Evolutionary conservation across 2,329 filamentous ascomycete genomes (phyloP).

Genomic region (Leptographium wingfieldii): DNA sequence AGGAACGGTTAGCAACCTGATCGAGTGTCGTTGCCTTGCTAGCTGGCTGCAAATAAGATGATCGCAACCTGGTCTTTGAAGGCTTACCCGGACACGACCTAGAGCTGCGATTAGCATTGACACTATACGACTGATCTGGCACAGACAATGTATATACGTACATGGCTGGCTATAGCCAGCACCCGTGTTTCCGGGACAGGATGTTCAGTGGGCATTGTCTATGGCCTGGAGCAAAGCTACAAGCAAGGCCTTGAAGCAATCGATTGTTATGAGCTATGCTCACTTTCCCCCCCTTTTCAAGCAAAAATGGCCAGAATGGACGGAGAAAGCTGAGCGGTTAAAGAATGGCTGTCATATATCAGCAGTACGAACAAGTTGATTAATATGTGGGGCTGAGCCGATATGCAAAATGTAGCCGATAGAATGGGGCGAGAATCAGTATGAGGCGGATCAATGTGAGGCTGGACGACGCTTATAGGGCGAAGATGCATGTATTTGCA

Average conservation of each 20-base stretch:
- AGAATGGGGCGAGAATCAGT: neutral
- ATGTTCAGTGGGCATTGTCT: slow-evolving; percentile 25
- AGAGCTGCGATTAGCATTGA: slow-evolving; percentile 14
- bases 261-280: neutral
- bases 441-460: neutral
- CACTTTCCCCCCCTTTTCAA: no score
- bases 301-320: neutral
- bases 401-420: no score
- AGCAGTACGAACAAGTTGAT: no score
- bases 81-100: slow-evolving; percentile 66
- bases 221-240: neutral
- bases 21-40: neutral
- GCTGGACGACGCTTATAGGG: neutral
- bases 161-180: slow-evolving; percentile 88
- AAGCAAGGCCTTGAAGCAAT: neutral
- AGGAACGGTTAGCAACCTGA: neutral
- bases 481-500: neutral
- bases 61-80: neutral
- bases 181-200: slow-evolving; percentile 51
- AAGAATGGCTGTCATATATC: no score
- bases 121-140: slow-evolving; percentile 2
- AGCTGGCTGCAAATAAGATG: neutral
- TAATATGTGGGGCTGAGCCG: no score
- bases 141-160: slow-evolving; percentile 32
- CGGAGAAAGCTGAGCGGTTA: no score